Evolutionary conservation across 164 flowering plant species (phyloP), one percentile per base, ranked within the genome.

Genomic region (Vitis riparia): DNA sequence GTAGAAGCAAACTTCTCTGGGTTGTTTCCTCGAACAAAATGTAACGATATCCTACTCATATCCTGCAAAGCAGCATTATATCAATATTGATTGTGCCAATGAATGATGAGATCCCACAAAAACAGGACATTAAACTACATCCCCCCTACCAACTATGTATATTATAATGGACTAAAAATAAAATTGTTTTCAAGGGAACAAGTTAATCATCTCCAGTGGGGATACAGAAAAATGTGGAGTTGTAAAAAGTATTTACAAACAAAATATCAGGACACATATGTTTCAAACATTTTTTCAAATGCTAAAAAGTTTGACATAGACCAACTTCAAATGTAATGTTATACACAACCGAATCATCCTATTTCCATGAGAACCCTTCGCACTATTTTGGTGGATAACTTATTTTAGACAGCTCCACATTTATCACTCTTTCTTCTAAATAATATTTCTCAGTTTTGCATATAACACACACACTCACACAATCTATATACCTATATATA

Each of bases 11-110:
- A 93, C 82, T 83, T 87, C 82, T 82, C 78, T 13, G 90, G 96
- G 75, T 77, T 72, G 72, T 84, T 82, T 71, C 97, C 99, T 74
- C 93, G 81, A 62, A 89, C 88, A 85, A 85, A 95, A 84, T 95
- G 88, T 74, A 74, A 71, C 50, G 94, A 84, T 13, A 87, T 92
- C 78, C 72, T 88, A 53, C 86, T 72, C 92, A 95, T 91, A 74
- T 95, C 99, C 99, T 95, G 87, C 78, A 81, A 68, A 75, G 60
- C 52, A 79, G 37, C 70, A 76, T 23, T 10, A 6, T 15, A 60
- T 50, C 48, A 27, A 29, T 62, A 49, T 65, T 62, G 57, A 59
- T 19, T 0, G 19, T 27, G 19, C 27, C 51, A 59, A 56, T 19
- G 1, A 59, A 55, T 9, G 2, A 49, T 29, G 53, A 51, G 62